phyloP scores from a whole-genome alignment of 192 early-diverging fungal genomes.

The Coemansia erecta region DNA sequence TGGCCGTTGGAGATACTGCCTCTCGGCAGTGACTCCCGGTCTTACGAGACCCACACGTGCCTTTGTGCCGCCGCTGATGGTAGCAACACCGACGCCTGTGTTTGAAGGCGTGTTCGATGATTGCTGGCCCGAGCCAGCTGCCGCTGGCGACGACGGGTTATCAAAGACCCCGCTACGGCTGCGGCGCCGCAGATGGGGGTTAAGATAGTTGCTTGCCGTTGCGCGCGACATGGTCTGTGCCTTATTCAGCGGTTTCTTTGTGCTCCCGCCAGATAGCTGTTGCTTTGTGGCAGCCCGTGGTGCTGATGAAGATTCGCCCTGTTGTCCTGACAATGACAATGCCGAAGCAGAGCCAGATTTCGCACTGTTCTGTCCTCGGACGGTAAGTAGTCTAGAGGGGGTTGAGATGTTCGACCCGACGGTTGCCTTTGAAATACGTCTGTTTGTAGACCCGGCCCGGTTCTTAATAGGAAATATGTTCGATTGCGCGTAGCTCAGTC shows the following conservation, averaged over 20 bases:
- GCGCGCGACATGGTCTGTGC: slow-evolving; percentile 46
- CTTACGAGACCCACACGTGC: slow-evolving; percentile 17
- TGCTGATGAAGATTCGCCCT: not conserved
- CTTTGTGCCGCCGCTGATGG: slow-evolving; percentile 39
- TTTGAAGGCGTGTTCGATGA: not conserved
- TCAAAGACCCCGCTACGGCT: slow-evolving; percentile 52
- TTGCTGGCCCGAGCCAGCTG: slow-evolving; percentile 9
- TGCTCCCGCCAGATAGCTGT: not conserved
- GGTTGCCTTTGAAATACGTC: slow-evolving; percentile 14
- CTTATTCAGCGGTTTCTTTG: slow-evolving; percentile 1
- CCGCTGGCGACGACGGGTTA: slow-evolving; percentile 12
- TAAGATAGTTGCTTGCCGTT: slow-evolving; percentile 51
- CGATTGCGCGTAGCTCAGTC: slow-evolving; percentile 41
- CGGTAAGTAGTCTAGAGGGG: not conserved
- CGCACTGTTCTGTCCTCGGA: not conserved
- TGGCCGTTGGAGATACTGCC: slow-evolving; percentile 27
- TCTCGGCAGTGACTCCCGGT: slow-evolving; percentile 19
- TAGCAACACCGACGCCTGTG: slow-evolving; percentile 26
- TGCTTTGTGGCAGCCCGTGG: not conserved
- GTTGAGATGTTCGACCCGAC: slow-evolving; percentile 8
- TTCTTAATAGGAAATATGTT: slow-evolving; percentile 47
- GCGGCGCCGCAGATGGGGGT: slow-evolving; percentile 44
- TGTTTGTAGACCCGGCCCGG: slow-evolving; percentile 9
- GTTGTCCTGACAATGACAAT: not conserved
- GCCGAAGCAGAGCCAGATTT: not conserved